Percentiles rank a stretch among this genome's conserved stretches.
phyloP scores from a whole-genome alignment of 805 yeast species.

The Ogataea pignaliae region DNA sequence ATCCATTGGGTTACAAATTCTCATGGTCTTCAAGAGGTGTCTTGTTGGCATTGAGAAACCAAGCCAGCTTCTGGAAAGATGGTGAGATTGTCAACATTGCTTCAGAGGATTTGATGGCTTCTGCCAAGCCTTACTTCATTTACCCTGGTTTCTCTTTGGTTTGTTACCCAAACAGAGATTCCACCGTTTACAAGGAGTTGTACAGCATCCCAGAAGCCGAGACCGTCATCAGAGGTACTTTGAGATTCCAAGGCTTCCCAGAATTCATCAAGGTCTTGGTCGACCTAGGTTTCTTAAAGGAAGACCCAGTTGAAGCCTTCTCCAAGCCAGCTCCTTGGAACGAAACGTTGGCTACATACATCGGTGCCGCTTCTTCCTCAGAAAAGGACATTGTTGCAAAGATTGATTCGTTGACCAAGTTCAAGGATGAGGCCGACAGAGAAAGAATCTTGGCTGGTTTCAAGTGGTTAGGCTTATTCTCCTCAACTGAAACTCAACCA shows the following conservation, averaged over 20 bases:
- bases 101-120: slow-evolving; percentile 90
- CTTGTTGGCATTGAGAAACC: slow-evolving; percentile 87
- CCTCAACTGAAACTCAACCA: slow-evolving; percentile 71
- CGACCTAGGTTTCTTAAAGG: slow-evolving; percentile 88
- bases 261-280: slow-evolving; percentile 94
- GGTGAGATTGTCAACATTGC: slow-evolving; percentile 76
- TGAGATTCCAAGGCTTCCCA: slow-evolving; percentile 98
- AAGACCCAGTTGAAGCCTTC: slow-evolving; percentile 61
- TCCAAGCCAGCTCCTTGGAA: slow-evolving; percentile 70
- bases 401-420: slow-evolving; percentile 72
- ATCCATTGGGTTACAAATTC: slow-evolving; percentile 97
- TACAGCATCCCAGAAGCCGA: slow-evolving; percentile 97
- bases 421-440: slow-evolving; percentile 78
- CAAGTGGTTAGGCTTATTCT: slow-evolving; percentile 91
- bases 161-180: slow-evolving; percentile 97
- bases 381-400: slow-evolving; percentile 73
- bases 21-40: slow-evolving; percentile 99
- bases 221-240: slow-evolving; percentile 93
- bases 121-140: slow-evolving; percentile 92
- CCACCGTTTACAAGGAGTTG: slow-evolving; percentile 87
- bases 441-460: slow-evolving; percentile 84
- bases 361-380: slow-evolving; percentile 66
- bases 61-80: slow-evolving; percentile 83
- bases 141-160: slow-evolving; percentile 95
- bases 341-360: slow-evolving; percentile 70